Evolutionary conservation across 129 eudicot species (phyloP), one percentile per base, ranked within the genome.

Genomic region (Saussurea involucrata): DNA sequence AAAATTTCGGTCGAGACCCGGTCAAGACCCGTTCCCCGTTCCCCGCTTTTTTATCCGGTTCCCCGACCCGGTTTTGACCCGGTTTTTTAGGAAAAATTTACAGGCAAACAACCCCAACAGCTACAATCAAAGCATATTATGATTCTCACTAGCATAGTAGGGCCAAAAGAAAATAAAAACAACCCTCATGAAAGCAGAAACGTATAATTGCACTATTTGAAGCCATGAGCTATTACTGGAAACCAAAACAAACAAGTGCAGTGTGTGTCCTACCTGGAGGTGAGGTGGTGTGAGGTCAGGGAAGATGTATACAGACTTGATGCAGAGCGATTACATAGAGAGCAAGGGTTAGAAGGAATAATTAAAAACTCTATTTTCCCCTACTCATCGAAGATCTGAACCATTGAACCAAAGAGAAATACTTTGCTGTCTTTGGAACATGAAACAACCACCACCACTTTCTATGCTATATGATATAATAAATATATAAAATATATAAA

Each of bases 131-230:
- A 15, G 58, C 58, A 49, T 49, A 4, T 21, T 11, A 64, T 24
- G 12, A 1, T 44, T 2, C 31, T 49, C 3, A 1, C 13, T 44
- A 8, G 29, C 71, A 42, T 63, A 75, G 12, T 31, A 5, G 12
- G 60, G 21, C 68, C 7, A 29, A 36, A 53, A 77, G 8, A 36
- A 22, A 40, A 18, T 33, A 17, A 21, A 13, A 66, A 24, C 27
- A 32, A 34, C 70, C 78, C 18, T 61, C 46, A 24, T 71, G 55
- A 37, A 44, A 75, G 63, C 77, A 75, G 68, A 68, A 55, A 60
- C 77, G 75, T 63, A 77, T 24, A 68, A 24, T 70, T 64, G 25
- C 49, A 28, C 21, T 34, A 37, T 21, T 21, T 74, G 44, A 42
- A 63, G 27, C 28, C 64, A 44, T 12, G 0, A 7, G 31, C 4